These are phyloP conservation scores for Blakeslea trispora DNA, from an alignment of 371 early-diverging fungal species.

Conservation along the genomic window DNA sequence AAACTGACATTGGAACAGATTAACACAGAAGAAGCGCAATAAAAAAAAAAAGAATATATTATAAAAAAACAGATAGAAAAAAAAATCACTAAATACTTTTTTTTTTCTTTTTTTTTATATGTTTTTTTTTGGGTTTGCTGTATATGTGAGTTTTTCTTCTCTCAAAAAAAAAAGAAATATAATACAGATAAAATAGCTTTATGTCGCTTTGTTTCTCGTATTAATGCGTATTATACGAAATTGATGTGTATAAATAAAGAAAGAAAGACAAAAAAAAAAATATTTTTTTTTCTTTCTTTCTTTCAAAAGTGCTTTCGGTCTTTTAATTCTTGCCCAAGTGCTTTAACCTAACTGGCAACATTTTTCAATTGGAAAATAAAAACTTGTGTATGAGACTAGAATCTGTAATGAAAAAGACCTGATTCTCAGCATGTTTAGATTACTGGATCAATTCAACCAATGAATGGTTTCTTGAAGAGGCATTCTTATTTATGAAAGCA, in stretches of 20 bases:
- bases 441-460: too few relatives aligned
- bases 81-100: background rate
- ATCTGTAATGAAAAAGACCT: too few relatives aligned
- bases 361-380: too few relatives aligned
- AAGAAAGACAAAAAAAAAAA: too few relatives aligned
- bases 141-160: background rate
- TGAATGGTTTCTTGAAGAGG: too few relatives aligned
- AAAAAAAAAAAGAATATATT: slow-evolving; percentile 7
- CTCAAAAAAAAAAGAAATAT: background rate
- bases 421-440: too few relatives aligned
- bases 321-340: too few relatives aligned
- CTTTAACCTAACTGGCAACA: too few relatives aligned
- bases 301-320: too few relatives aligned
- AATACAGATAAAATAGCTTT: background rate
- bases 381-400: too few relatives aligned
- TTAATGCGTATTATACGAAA: background rate
- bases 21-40: background rate
- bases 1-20: slow-evolving; percentile 4
- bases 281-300: too few relatives aligned
- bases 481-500: too few relatives aligned
- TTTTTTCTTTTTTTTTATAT: background rate
- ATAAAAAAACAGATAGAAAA: slow-evolving; percentile 1
- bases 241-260: background rate
- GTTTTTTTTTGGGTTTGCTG: background rate
- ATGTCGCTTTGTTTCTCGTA: background rate